These are phyloP conservation scores for Lonicera japonica DNA, from an alignment of 129 eudicot genomes.

Conservation along the genomic window DNA sequence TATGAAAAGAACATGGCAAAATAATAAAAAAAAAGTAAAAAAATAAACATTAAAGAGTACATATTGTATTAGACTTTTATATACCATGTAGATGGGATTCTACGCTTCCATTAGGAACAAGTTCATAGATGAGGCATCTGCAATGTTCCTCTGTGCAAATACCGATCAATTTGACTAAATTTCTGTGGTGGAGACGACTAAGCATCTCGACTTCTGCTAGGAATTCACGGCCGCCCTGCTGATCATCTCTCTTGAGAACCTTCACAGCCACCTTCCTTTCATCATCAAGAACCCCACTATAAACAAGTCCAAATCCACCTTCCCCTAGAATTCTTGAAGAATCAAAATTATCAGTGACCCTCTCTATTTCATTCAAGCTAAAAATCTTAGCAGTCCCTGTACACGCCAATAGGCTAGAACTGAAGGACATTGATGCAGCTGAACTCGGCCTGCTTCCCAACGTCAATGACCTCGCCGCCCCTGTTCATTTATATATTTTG, in stretches of 20 bases:
- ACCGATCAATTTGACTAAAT: constrained; percentile 85
- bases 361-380: constrained; percentile 60
- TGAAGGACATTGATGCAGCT: constrained; percentile 52
- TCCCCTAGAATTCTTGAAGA: constrained; percentile 72
- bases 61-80: background rate
- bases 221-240: constrained; percentile 87
- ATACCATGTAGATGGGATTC: constrained; percentile 97
- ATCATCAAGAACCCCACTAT: constrained; percentile 76
- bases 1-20: constrained; percentile 3
- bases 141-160: constrained; percentile 69
- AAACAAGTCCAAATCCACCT: constrained; percentile 96
- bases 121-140: constrained; percentile 79
- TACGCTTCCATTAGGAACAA: constrained; percentile 94
- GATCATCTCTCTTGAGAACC: constrained; percentile 76
- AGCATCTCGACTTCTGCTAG: constrained; percentile 98
- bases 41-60: background rate
- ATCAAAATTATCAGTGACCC: constrained; percentile 59
- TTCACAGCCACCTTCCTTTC: constrained; percentile 80
- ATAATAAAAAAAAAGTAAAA: background rate
- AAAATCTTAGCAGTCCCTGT: constrained; percentile 80
- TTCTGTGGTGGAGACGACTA: constrained; percentile 83
- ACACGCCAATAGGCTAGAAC: constrained; percentile 58
- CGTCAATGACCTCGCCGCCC: constrained; percentile 45
- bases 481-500: constrained; percentile 29
- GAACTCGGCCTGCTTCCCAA: constrained; percentile 65